Base-by-base conservation (phyloP, 78 protist species). In the Mantamonas sphyraenae region DNA sequence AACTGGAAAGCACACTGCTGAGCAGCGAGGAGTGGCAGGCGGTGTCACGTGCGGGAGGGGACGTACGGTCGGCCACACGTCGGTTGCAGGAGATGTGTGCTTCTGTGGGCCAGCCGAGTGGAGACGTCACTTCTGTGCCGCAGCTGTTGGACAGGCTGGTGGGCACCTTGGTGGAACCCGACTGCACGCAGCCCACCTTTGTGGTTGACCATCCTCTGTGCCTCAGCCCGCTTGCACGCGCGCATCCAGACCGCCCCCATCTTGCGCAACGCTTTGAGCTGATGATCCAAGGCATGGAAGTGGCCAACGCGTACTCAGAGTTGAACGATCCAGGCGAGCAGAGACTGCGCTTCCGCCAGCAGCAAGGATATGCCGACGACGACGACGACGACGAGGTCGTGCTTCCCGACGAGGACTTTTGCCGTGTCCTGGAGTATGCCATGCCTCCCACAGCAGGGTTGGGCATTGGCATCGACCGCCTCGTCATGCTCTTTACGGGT, bases 201-300 rank as follows among this genome's bases (percentile, higher is more conserved):
- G 84, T 98, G 79, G 64, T 63, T 75, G 96, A 97, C 57, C 99
- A 97, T 76, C 99, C 99, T 34, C 87, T 65, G 57, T 47, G 95
- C 82, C 97, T 97, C 98, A 67, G 88, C 31, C 99, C 99, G 17
- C 92, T 98, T 19, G 99, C 99, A n/a, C n/a, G n/a, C n/a, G n/a
- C n/a, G n/a, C n/a, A n/a, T n/a, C n/a, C n/a, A n/a, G n/a, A n/a
- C n/a, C n/a, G n/a, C n/a, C n/a, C n/a, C n/a, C n/a, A n/a, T n/a
- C n/a, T n/a, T n/a, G n/a, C n/a, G n/a, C 99, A 97, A 83, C 82
- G 99, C 39, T 98, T 98, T 68, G 99, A 98, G 88, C 85, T 94
- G 60, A 93, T 97, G 62, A 84, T 91, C 31, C 57, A 61, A 43
- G 55, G 71, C 58, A 65, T 82, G 71, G 99, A 98, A 82, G 45